Base-by-base conservation (phyloP, 192 early-diverging fungal species). In the Backusella westeae region DNA sequence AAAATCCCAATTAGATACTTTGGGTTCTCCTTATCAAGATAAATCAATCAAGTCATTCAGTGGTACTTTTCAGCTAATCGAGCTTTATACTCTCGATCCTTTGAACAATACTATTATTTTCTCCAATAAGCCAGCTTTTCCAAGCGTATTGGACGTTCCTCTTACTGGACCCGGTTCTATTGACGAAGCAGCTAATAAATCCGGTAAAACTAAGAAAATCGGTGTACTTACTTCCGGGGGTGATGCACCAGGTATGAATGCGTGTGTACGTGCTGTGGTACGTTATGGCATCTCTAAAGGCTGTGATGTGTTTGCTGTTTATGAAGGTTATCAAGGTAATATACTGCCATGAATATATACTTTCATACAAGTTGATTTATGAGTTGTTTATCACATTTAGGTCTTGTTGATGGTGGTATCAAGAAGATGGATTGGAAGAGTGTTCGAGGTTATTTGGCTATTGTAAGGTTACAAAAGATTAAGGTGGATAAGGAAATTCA, bases 201-300 rank as follows among this genome's bases (percentile, higher is more conserved):
- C 38, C 19, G 70, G 70, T 63, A 71, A 71, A 23, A 44, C 21
- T 8, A 68, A 68, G 84, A 92, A 91, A 78, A 96, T 98, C 85
- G 97, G 95, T 21, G 89, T 98, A 29, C 80, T 98, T 44, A 98
- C 97, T 17, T 93, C 91, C 38, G 97, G 97, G 34, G 97, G 97
- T 26, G 97, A 98, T 90, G 70, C 94, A 5, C 94, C 92, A n/a
- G 97, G 97, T 36, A 99, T 99, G 97, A 99, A 99, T 78, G 93
- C 97, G 21, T 92, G 92, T 44, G 97, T 99, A 36, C 88, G 97
- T 26, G 89, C 93, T 12, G 93, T 98, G 34, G 96, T 96, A 15
- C 91, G 96, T 23, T 91, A 94, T 79, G 92, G 94, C 1, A 91
- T 96, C 75, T 87, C 91, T 21, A 87, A 89, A 15, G 93, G 90